Evolutionary conservation across 208 protist species (phyloP), one percentile per base, ranked within the genome.

Genomic region (Wallacemonas sp.): DNA sequence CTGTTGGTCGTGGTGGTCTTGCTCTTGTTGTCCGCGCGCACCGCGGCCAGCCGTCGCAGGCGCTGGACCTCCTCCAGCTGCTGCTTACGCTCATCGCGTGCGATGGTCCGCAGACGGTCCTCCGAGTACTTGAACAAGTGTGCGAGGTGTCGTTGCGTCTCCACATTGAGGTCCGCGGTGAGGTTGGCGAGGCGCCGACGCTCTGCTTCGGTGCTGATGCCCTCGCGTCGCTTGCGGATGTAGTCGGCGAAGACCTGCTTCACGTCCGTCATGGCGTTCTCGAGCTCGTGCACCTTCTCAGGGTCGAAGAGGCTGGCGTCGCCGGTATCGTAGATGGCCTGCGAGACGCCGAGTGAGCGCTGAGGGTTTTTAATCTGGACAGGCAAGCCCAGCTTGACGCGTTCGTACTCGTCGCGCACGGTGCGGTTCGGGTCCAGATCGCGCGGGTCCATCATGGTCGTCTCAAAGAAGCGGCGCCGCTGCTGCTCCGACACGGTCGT

Each of bases 211-310:
- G 89, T 94, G 72, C 81, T 87, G n/a, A 79, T 55, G 70, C 89
- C 89, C 59, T 87, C 81, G 10, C 82, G 69, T n/a, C 77, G 70
- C 69, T 94, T 89, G 18, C 63, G 75, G 7, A 92, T 72, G 70
- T 95, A 95, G 65, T 95, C 89, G n/a, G 82, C 76, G 64, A 93
- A 95, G 25, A 93, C 75, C 73, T 95, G 89, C 67, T 95, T 95
- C 18, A 93, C 66, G 33, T 92, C 71, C 46, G 72, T 81, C 89
- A 93, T 92, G 45, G 86, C 79, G 62, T 95, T 84, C 57, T 93
- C 86, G 28, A 95, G 70, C 32, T 73, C 61, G 38, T 92, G 68
- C 23, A 80, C 82, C 22, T 92, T 86, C 22, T 73, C 75, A 3
- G 86, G 86, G 66, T 93, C 76, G 54, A 95, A 95, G 20, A 91